Conservation (phyloP, 257 asterid genomes). For the Solanum gracilifrons region DNA sequence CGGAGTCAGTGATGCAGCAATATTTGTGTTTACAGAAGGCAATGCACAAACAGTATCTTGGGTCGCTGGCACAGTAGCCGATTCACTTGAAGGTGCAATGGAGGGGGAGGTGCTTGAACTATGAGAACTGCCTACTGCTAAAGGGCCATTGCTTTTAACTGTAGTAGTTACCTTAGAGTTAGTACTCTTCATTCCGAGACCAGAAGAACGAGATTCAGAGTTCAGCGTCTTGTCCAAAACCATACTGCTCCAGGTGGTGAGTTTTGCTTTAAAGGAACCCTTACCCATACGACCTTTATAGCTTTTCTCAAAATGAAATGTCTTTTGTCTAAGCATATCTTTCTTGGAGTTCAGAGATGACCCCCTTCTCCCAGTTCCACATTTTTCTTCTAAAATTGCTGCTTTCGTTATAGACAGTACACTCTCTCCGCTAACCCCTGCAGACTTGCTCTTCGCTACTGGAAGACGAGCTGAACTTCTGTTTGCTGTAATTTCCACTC, state of each 20-base stretch:
- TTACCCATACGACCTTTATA: slow-evolving; percentile 51
- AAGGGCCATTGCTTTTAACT: slow-evolving; percentile 12
- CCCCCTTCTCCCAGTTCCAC: slow-evolving; percentile 25
- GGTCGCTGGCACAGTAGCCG: background rate
- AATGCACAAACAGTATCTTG: slow-evolving; percentile 24
- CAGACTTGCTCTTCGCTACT: slow-evolving; percentile 23
- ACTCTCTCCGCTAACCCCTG: slow-evolving; percentile 14
- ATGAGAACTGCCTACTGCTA: slow-evolving; percentile 12
- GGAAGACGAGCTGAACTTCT: slow-evolving; percentile 17
- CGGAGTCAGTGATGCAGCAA: slow-evolving; percentile 8
- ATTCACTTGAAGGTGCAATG: slow-evolving; percentile 2
- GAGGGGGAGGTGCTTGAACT: slow-evolving; percentile 16
- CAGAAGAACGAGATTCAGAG: slow-evolving; percentile 32
- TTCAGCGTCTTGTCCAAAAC: slow-evolving; percentile 45
- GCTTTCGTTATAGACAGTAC: slow-evolving; percentile 8
- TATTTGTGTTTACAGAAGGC: slow-evolving; percentile 24
- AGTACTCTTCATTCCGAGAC: slow-evolving; percentile 24
- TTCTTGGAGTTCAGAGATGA: slow-evolving; percentile 33
- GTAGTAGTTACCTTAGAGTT: slow-evolving; percentile 21
- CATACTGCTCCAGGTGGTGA: slow-evolving; percentile 64
- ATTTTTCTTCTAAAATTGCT: slow-evolving; percentile 28
- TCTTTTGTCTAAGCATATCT: slow-evolving; percentile 60
- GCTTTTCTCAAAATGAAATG: slow-evolving; percentile 53
- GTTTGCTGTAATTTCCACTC: slow-evolving; percentile 8
- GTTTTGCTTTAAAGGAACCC: slow-evolving; percentile 60